Percentiles rank a stretch among this genome's conserved stretches.
phyloP scores from a whole-genome alignment of 805 yeast genomes.

The Saturnispora kantuleensis region DNA sequence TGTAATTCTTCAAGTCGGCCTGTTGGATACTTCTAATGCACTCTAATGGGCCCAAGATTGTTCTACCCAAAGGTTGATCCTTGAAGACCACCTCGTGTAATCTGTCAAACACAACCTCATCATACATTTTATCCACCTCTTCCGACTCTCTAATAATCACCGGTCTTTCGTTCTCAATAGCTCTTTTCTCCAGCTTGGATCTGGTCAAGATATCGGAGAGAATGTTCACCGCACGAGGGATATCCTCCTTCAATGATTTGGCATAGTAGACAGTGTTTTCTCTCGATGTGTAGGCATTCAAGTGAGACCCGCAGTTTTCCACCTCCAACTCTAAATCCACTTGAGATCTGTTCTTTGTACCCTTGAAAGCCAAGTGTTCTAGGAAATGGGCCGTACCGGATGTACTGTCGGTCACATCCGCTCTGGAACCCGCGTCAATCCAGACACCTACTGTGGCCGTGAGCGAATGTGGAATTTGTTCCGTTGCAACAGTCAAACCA shows the following conservation, averaged over 20 bases:
- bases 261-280: conserved; percentile 97
- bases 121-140: conserved; percentile 97
- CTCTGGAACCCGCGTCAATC: conserved; percentile 98
- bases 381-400: conserved; percentile 95
- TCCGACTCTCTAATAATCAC: conserved; percentile 95
- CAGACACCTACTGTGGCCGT: conserved; percentile 98
- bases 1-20: conserved; percentile 69
- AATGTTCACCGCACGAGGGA: conserved; percentile 79
- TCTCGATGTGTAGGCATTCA: conserved; percentile 97
- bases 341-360: conserved; percentile 76
- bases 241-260: conserved; percentile 69
- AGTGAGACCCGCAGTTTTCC: conserved; percentile 92
- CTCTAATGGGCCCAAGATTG: conserved; percentile 89
- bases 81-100: conserved; percentile 86
- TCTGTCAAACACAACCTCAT: conserved; percentile 96
- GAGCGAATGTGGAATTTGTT: conserved; percentile 71
- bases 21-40: conserved; percentile 74
- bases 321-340: conserved; percentile 80
- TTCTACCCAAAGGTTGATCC: conserved; percentile 90
- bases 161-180: conserved; percentile 92
- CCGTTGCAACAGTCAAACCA: conserved; percentile 92
- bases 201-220: conserved; percentile 81
- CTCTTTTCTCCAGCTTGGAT: conserved; percentile 69
- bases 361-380: conserved; percentile 95
- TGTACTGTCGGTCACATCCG: conserved; percentile 72